Evolutionary conservation across 192 early-diverging fungal genomes (phyloP).

Genomic region (Linnemannia elongata): DNA sequence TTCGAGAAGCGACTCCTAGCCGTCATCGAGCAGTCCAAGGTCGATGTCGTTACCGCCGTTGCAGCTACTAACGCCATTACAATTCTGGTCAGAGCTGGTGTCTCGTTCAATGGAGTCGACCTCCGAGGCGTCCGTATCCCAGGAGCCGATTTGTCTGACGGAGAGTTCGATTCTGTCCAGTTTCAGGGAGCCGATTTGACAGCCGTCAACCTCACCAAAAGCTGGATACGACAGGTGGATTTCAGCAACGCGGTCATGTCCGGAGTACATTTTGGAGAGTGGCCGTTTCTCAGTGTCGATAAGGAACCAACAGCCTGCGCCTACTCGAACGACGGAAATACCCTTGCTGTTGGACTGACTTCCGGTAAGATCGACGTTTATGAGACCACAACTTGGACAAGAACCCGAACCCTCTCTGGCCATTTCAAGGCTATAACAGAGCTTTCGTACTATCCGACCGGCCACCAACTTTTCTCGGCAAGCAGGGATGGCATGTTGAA

Average conservation of each 20-base stretch:
- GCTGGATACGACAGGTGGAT: conserved; percentile 4
- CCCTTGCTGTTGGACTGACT: neutral
- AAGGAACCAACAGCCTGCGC: neutral
- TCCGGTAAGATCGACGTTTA: neutral
- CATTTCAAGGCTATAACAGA: neutral
- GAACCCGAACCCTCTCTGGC: neutral
- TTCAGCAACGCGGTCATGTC: conserved; percentile 1
- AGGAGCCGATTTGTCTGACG: neutral
- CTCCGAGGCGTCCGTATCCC: neutral
- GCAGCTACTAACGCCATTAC: conserved; percentile 7
- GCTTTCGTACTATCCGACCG: neutral
- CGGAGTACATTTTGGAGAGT: conserved; percentile 12
- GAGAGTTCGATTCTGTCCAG: neutral
- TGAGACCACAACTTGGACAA: neutral
- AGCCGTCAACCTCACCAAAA: neutral
- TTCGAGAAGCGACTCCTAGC: neutral
- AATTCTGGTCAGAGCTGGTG: neutral
- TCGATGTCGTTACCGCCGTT: neutral
- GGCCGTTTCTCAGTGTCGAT: neutral
- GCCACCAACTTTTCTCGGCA: neutral
- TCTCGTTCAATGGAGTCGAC: neutral
- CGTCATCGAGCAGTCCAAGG: neutral
- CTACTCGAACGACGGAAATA: neutral
- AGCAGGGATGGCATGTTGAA: neutral
- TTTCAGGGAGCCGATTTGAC: conserved; percentile 9